A percentile compares a stretch with the other conserved stretches of the same genome.
Conservation (phyloP, 495 filamentous ascomycete genomes). For the Aspergillus sclerotioniger region DNA sequence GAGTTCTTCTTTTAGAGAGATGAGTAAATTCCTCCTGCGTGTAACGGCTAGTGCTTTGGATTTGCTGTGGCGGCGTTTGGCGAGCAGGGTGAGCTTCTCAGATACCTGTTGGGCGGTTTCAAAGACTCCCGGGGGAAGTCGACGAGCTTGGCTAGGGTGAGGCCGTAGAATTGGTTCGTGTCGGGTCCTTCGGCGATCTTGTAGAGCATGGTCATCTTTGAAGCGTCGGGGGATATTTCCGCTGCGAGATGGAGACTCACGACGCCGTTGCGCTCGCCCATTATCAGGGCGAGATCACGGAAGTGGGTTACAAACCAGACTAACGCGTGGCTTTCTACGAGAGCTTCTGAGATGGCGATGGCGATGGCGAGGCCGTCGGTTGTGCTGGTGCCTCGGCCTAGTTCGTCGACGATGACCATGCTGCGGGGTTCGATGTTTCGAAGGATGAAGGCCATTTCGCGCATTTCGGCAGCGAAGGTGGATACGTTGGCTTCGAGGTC, state of each 20-base stretch:
- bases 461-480: conserved; percentile 92
- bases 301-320: conserved; percentile 97
- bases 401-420: conserved; percentile 86
- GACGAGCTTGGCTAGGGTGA: conserved; percentile 73
- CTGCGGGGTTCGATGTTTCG: conserved; percentile 71
- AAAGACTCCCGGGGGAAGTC: conserved; percentile 68
- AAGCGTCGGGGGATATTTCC: conserved; percentile 50
- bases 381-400: conserved; percentile 88
- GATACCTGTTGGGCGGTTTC: conserved; percentile 66
- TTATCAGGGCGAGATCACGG: conserved; percentile 71
- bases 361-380: conserved; percentile 87
- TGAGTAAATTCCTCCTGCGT: conserved; percentile 66
- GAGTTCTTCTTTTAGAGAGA: conserved; percentile 74
- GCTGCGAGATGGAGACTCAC: conserved; percentile 79
- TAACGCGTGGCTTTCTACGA: conserved; percentile 70
- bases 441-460: conserved; percentile 90
- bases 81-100: conserved; percentile 52
- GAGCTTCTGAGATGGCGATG: conserved; percentile 80
- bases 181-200: conserved; percentile 69
- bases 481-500: conserved; percentile 88
- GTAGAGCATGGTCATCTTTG: conserved; percentile 81
- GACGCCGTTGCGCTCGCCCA: conserved; percentile 71
- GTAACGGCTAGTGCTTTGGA: conserved; percentile 55
- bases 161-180: conserved; percentile 69
- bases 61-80: conserved; percentile 53